Percentiles rank a stretch among this genome's conserved stretches.
Evolutionary conservation across 2,329 filamentous ascomycete species (phyloP).

Genomic region (Neonectria ditissima): DNA sequence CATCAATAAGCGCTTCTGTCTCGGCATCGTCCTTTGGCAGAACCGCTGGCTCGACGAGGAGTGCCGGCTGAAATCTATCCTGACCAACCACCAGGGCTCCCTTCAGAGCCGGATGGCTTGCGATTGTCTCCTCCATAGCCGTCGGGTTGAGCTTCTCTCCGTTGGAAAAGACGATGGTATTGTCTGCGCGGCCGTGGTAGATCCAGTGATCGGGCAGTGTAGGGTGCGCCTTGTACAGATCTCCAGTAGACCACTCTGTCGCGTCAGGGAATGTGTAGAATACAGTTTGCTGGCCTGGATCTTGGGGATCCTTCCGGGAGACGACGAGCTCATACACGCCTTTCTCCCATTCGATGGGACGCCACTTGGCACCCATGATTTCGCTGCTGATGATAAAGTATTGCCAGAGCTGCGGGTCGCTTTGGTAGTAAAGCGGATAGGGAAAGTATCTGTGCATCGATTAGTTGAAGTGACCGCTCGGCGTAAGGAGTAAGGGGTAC

Average conservation of each 20-base stretch:
- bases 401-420: background rate
- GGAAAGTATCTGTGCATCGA: background rate
- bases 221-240: conserved; percentile 56
- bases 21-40: conserved; percentile 2
- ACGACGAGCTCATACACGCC: conserved; percentile 51
- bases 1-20: conserved; percentile 50
- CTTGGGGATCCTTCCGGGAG: conserved; percentile 44
- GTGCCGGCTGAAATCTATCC: conserved; percentile 41
- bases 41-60: conserved; percentile 41
- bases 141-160: conserved; percentile 58
- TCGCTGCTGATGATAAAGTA: background rate
- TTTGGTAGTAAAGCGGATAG: background rate
- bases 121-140: conserved; percentile 50
- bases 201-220: conserved; percentile 49
- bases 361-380: background rate
- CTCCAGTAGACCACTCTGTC: conserved; percentile 57
- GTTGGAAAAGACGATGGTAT: conserved; percentile 56
- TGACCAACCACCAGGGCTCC: conserved; percentile 50
- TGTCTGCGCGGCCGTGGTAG: conserved; percentile 53
- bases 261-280: conserved; percentile 57
- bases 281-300: conserved; percentile 46
- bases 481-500: background rate
- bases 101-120: conserved; percentile 44
- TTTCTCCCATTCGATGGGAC: conserved; percentile 4
- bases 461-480: background rate